Evolutionary conservation across 192 early-diverging fungal genomes (phyloP), one percentile per base, ranked within the genome.

Genomic region (Coemansia sp.): DNA sequence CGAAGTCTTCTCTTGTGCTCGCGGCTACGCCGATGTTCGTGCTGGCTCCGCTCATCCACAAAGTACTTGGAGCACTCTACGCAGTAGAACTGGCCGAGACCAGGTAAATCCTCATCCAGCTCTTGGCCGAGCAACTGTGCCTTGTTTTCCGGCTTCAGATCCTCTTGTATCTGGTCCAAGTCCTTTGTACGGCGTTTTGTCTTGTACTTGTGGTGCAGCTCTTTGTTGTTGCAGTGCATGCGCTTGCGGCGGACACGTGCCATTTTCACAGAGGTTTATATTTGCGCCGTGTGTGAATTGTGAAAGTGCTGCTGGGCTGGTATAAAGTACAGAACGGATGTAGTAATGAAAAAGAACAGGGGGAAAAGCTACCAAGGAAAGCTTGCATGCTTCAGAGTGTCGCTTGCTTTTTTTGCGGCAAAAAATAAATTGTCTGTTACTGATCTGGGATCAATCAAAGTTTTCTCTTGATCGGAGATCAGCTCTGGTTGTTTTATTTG

Each of bases 151-250:
- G 89, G 90, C 65, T 83, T 81, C 77, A 98, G 75, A 82, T 97
- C 95, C 33, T 92, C 91, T 66, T 94, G 91, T 69, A 99, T 92
- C 83, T 97, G 94, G 86, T 99, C 97, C 9, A 99, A 81, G 85
- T 97, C 95, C 84, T 93, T 92, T 61, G 88, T 89, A 69, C 94
- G 91, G 33, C 91, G 89, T 72, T 92, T 88, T 51, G 94, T 96
- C 61, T 93, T 86, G 75, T 87, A 87, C 67, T 88, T 88, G 69
- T 92, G 89, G 75, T 91, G 90, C 57, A 92, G 78, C 85, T 96
- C 95, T 61, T 78, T 81, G 80, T 79, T 82, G 68, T 75, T 76
- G 71, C 72, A 74, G 66, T 78, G 79, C 76, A 74, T 85, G 43
- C 84, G 78, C 70, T 80, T 81, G 20, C 78, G 67, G 21, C 78